Evolutionary conservation across 73 alveolate species (phyloP), one percentile per base, ranked within the genome.

Genomic region (Blepharisma stoltei): DNA sequence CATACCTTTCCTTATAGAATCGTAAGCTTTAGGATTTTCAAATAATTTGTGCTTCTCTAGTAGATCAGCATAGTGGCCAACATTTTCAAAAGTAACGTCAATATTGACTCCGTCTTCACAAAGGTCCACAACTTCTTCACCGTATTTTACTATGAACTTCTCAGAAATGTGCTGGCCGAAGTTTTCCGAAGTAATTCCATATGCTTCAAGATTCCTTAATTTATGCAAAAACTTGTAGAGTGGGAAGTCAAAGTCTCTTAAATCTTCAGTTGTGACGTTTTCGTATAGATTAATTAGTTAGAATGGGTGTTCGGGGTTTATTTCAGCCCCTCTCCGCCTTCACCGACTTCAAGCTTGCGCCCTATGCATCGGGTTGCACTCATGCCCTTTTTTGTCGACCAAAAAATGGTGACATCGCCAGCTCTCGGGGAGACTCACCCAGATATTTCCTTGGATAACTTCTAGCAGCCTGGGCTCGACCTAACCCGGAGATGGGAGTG

Each of bases 1-100:
- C 53, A 93, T 80, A 5, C 98, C 98, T 70, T 78, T 87, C 68
- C 88, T 78, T n/a, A 92, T 89, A 6, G 90, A 54, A 55, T 89
- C 91, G n/a, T 85, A 78, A 77, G 86, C 89, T 23, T 68, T 65
- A 67, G 71, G 69, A 78, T 92, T 88, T 77, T 92, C 98, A 46
- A 78, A 68, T 23, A 87, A 52, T 66, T 95, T 82, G 21, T 78
- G 82, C 71, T 86, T 80, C 66, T 81, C 86, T 0, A 88, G 86
- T 66, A 77, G 76, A 8, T 92, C 87, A 45, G 87, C 78, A 69
- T 78, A 92, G 32, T 67, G 78, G 46, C 80, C 69, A 50, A 83
- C 82, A 79, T 86, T 92, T 48, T 77, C 86, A 54, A 73, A 82
- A 32, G 92, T 81, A 45, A 89, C 90, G 71, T 37, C 66, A 48